Conservation (phyloP, 495 filamentous ascomycete species). For the Aspergillus steynii region DNA sequence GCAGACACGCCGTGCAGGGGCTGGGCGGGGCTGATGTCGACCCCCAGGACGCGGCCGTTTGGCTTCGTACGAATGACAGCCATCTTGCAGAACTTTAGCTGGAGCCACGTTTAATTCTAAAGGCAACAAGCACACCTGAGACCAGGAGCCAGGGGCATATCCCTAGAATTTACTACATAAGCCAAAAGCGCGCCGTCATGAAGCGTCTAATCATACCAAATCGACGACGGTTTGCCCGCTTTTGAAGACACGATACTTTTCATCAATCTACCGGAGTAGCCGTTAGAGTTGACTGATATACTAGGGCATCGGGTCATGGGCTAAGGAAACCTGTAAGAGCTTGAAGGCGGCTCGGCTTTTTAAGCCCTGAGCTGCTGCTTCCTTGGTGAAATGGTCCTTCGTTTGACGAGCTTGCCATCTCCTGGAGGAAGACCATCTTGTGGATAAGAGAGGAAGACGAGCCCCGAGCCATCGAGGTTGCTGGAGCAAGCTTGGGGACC, state of each 20-base stretch:
- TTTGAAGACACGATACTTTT: conserved; percentile 75
- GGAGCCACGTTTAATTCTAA: neutral
- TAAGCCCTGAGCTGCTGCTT: conserved; percentile 71
- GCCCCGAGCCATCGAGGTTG: conserved; percentile 3
- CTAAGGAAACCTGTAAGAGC: conserved; percentile 64
- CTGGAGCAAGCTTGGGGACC: neutral
- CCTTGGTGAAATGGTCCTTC: conserved; percentile 66
- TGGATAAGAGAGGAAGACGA: conserved; percentile 9
- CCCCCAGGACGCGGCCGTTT: conserved; percentile 76
- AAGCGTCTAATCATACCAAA: conserved; percentile 52
- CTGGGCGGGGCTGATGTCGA: conserved; percentile 89
- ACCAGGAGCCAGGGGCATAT: conserved; percentile 93
- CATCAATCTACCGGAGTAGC: conserved; percentile 61
- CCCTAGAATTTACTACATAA: conserved; percentile 53
- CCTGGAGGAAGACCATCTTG: conserved; percentile 63
- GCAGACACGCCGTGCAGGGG: conserved; percentile 87
- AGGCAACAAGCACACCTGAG: conserved; percentile 57
- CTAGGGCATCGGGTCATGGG: neutral
- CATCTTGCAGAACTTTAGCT: conserved; percentile 48
- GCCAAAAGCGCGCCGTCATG: neutral
- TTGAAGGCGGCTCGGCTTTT: conserved; percentile 94
- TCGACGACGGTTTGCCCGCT: conserved; percentile 85
- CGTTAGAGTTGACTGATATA: neutral
- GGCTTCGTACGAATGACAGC: conserved; percentile 76
- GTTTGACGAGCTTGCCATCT: conserved; percentile 80